phyloP scores from a whole-genome alignment of 306 rosid genomes.

The Geum urbanum region DNA sequence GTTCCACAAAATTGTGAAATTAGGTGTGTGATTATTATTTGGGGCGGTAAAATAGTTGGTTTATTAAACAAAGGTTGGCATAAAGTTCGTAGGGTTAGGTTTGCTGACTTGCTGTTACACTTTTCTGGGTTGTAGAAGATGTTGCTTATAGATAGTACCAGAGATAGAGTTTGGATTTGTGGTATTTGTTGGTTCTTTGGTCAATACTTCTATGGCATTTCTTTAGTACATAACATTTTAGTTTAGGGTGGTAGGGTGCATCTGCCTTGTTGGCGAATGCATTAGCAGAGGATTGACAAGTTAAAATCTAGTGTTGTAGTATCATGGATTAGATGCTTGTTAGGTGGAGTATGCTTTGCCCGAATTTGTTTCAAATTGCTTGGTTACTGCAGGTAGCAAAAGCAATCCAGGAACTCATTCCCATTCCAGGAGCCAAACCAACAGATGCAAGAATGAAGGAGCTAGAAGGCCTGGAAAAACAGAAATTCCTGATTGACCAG shows the following conservation, averaged over 20 bases:
- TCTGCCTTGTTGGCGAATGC: background rate
- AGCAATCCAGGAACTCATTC: slow-evolving; percentile 36
- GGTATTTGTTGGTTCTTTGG: background rate
- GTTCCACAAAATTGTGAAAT: background rate
- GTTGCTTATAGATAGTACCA: background rate
- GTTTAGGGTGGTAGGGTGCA: background rate
- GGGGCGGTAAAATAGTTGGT: background rate
- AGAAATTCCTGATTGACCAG: slow-evolving; percentile 44
- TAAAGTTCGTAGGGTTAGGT: background rate
- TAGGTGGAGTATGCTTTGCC: slow-evolving; percentile 26
- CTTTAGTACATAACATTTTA: background rate
- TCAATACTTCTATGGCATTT: background rate
- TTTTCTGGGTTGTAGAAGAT: background rate
- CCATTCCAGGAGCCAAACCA: slow-evolving; percentile 31
- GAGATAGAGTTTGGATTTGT: background rate
- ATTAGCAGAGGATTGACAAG: background rate
- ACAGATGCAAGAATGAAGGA: slow-evolving; percentile 34
- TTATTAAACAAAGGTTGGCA: background rate
- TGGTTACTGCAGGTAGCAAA: slow-evolving; percentile 35
- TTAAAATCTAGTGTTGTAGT: background rate
- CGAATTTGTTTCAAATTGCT: slow-evolving; percentile 18
- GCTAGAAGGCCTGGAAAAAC: slow-evolving; percentile 54
- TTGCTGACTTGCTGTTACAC: background rate
- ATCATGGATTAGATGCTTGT: background rate
- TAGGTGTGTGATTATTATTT: background rate